Base-by-base conservation (phyloP, 139 green algal species). In the Spirogloea muscicola region DNA sequence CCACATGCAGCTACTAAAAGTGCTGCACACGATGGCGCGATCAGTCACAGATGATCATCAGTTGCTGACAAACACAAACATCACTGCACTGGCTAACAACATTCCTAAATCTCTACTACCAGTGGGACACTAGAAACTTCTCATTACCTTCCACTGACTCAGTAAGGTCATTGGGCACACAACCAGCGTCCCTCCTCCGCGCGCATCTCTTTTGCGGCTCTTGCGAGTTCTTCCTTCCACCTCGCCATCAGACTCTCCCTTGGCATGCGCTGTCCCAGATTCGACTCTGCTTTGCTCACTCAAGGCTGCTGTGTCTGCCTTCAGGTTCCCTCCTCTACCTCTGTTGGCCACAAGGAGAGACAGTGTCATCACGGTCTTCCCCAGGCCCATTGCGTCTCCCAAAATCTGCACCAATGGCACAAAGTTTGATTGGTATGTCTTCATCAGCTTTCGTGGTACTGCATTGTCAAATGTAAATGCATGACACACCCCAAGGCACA, bases 311-410 rank as follows among this genome's bases (percentile, higher is more conserved):
- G 10, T 52, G 29, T 65, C 59, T 34, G 49, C 59, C 36, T 31
- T 48, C 36, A 64, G 43, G 29, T 33, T 4, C 42, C 33, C 5
- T 13, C 64, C 63, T n/a, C 64, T 58, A 13, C 46, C 62, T 10
- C 16, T 68, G 67, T 75, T 74, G 16, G 64, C 31, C 25, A 68
- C 51, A 21, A 82, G 34, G 4, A 82, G 66, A 2, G 66, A 21
- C n/a, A 77, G 78, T n/a, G 74, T 79, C 74, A 79, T 79, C 13
- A 82, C 75, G 6, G 75, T 82, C 49, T 82, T 82, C 40, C 75
- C 75, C 27, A 82, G 42, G 16, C 75, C 75, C 75, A 82, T 82
- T 18, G 66, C 41, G 31, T 82, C 75, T 39, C 66, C 75, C 36
- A 82, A 39, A 44, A 82, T 82, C 61, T 76, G 61, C 29, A n/a